Evolutionary conservation across 371 early-diverging fungal species (phyloP).

Genomic region (Syncephalastrum monosporum): DNA sequence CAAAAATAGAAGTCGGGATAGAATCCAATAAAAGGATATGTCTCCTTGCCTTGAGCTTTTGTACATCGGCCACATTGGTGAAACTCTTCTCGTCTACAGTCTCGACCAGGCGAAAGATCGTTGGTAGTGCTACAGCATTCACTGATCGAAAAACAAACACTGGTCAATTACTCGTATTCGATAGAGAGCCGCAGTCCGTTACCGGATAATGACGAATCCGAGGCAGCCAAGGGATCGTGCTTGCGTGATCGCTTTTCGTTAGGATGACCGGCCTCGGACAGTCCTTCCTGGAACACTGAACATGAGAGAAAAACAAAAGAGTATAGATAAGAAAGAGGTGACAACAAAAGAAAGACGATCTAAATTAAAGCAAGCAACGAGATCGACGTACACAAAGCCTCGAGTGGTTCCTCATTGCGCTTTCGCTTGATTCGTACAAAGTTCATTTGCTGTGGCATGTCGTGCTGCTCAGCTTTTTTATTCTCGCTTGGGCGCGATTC

Average conservation of each 20-base stretch:
- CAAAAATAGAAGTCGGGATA: not conserved
- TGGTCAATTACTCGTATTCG: not conserved
- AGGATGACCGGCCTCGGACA: conserved; percentile 9
- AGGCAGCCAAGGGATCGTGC: conserved; percentile 11
- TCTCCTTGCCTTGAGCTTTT: conserved; percentile 45
- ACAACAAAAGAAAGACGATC: not conserved
- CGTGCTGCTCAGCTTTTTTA: too few species aligned
- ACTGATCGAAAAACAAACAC: conserved; percentile 16
- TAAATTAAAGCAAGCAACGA: not conserved
- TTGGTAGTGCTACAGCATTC: conserved; percentile 37
- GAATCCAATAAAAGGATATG: too few species aligned
- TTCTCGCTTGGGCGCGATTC: too few species aligned
- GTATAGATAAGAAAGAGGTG: conserved; percentile 5
- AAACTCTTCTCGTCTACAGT: conserved; percentile 64
- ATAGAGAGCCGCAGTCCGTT: conserved; percentile 8
- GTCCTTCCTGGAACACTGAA: conserved; percentile 38
- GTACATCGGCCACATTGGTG: conserved; percentile 49
- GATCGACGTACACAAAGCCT: conserved; percentile 57
- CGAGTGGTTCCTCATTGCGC: conserved; percentile 74
- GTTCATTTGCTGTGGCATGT: conserved; percentile 36
- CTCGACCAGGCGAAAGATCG: conserved; percentile 63
- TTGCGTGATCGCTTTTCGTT: conserved; percentile 27
- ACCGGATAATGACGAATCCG: not conserved
- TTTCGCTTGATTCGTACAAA: conserved; percentile 80
- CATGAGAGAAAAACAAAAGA: conserved; percentile 9